A percentile compares a stretch with the other conserved stretches of the same genome.
These are phyloP conservation scores for Camellia sinensis DNA, from an alignment of 148 eudicot species.

Conservation along the genomic window DNA sequence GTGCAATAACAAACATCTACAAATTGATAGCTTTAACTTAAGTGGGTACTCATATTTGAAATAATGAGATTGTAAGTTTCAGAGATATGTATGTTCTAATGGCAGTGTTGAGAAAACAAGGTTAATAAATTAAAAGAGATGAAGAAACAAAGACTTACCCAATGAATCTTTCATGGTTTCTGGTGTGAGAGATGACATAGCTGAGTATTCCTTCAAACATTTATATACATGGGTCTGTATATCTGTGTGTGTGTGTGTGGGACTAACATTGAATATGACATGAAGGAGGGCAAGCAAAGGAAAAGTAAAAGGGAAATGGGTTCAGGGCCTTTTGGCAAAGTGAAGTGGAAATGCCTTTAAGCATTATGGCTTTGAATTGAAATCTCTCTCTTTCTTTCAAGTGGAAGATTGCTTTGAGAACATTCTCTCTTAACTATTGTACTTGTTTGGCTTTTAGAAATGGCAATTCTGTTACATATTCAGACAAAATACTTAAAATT, in stretches of 20 bases:
- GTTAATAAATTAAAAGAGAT: background rate
- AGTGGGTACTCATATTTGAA: no score
- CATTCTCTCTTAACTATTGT: background rate
- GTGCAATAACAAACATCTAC: no score
- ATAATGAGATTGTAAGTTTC: no score
- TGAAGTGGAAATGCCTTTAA: conserved; percentile 2
- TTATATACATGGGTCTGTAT: no score
- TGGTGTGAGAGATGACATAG: no score
- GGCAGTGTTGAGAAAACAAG: no score
- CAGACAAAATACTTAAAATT: no score
- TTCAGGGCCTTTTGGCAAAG: background rate
- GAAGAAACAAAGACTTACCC: background rate
- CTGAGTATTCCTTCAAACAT: background rate
- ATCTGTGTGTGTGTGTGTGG: background rate
- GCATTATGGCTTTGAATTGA: conserved; percentile 1
- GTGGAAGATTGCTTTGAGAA: background rate
- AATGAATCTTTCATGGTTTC: no score
- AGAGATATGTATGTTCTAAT: no score
- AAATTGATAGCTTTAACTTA: no score
- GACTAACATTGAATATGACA: background rate
- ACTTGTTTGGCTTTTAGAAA: no score
- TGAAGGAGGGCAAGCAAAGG: background rate
- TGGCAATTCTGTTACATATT: no score
- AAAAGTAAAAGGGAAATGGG: background rate
- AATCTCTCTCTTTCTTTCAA: background rate